Conservation (phyloP, 1,139 yeast species). For the Zygosaccharomyces pseudobailii region DNA sequence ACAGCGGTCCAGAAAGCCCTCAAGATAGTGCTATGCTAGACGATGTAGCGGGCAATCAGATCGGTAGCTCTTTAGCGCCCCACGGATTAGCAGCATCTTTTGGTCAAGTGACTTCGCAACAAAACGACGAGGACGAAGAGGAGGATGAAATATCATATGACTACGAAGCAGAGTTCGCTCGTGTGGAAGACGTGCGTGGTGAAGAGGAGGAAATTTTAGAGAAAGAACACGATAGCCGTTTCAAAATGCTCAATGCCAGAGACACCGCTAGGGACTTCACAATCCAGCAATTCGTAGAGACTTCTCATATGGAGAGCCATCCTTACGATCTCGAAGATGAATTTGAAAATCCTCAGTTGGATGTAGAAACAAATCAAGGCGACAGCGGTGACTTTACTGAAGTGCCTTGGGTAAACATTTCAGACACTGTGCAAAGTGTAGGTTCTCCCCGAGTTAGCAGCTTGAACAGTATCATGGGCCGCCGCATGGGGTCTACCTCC, state of each 20-base stretch:
- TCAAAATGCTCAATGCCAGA: conserved; percentile 2
- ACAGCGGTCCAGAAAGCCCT: conserved; percentile 5
- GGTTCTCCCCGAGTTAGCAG: conserved; percentile 15
- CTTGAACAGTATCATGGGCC: conserved; percentile 13
- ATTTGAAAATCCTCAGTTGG: conserved; percentile 11
- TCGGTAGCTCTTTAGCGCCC: not conserved
- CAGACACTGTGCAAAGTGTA: conserved; percentile 19
- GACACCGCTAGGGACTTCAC: conserved; percentile 13
- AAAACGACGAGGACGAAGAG: conserved; percentile 8
- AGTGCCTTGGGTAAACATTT: conserved; percentile 18
- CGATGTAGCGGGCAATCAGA: not conserved
- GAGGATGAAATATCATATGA: conserved; percentile 17
- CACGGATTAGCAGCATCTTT: not conserved
- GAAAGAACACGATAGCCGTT: not conserved
- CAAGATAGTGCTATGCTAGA: conserved; percentile 4
- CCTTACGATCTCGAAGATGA: conserved; percentile 19
- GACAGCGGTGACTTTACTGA: conserved; percentile 23
- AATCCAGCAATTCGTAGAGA: conserved; percentile 25
- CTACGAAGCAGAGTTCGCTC: conserved; percentile 21
- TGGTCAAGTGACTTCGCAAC: not conserved
- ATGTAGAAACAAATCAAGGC: conserved; percentile 12
- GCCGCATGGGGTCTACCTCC: conserved; percentile 3
- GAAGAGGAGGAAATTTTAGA: conserved; percentile 3
- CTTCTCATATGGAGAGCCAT: conserved; percentile 18
- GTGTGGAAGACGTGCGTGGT: conserved; percentile 19